These are phyloP conservation scores for Solanum rostratum DNA, from an alignment of 257 asterid genomes.

Conservation along the genomic window DNA sequence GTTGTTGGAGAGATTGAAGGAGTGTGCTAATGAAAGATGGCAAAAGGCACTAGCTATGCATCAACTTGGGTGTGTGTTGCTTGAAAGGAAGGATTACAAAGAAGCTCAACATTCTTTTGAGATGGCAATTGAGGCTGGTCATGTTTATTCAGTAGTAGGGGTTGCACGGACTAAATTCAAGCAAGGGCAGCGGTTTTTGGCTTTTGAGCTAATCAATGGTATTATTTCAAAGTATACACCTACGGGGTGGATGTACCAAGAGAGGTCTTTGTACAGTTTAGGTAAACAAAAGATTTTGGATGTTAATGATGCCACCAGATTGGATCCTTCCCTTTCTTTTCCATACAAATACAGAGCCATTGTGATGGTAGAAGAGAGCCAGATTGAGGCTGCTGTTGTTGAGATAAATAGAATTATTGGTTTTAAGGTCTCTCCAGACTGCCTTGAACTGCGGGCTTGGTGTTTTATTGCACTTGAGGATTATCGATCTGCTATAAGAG, in stretches of 20 bases:
- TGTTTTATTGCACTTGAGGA: constrained; percentile 30
- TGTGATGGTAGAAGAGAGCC: constrained; percentile 27
- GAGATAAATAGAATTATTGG: constrained; percentile 32
- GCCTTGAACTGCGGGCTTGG: constrained; percentile 42
- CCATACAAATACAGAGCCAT: constrained; percentile 38
- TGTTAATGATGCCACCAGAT: constrained; percentile 33
- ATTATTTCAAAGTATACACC: constrained; percentile 22
- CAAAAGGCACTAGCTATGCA: constrained; percentile 30
- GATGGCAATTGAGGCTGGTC: constrained; percentile 27
- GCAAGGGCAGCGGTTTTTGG: constrained; percentile 25
- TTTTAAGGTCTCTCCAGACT: constrained; percentile 35
- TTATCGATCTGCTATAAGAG: constrained; percentile 34
- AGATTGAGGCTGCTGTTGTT: constrained; percentile 24
- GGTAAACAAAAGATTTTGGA: constrained; percentile 28
- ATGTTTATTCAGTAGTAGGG: constrained; percentile 33
- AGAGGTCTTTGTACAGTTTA: constrained; percentile 29
- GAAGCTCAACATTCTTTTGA: constrained; percentile 34
- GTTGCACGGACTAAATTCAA: constrained; percentile 31
- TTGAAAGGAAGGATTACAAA: constrained; percentile 24
- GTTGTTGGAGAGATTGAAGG: constrained; percentile 31
- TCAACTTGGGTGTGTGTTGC: constrained; percentile 35
- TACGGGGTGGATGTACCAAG: constrained; percentile 43
- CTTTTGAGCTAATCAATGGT: constrained; percentile 24
- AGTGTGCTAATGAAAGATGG: constrained; percentile 38
- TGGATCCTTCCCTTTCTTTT: constrained; percentile 37